Evolutionary conservation across 2,329 filamentous ascomycete genomes (phyloP).

Genomic region (Hysterium pulicare): DNA sequence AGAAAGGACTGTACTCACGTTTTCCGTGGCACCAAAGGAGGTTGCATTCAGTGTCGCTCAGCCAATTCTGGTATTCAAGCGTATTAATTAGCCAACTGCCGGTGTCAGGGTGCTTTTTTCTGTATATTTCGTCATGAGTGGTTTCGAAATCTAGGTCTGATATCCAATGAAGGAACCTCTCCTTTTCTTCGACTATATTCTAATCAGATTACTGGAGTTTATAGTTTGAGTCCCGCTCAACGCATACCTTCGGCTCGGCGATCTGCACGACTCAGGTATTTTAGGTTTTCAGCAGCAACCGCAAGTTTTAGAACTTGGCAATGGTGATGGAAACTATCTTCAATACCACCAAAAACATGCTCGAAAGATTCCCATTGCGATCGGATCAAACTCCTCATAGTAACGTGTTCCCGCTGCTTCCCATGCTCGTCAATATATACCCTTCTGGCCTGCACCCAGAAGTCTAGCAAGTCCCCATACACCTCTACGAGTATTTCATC

Average conservation of each 20-base stretch:
- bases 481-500: constrained; percentile 11
- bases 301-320: constrained; percentile 14
- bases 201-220: background rate
- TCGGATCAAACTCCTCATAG: constrained; percentile 14
- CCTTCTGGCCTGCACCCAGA: constrained; percentile 14
- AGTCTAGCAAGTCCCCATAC: constrained; percentile 16
- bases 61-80: constrained; percentile 15
- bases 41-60: constrained; percentile 6
- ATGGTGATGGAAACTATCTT: constrained; percentile 13
- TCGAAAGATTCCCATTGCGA: constrained; percentile 23
- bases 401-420: constrained; percentile 11
- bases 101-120: constrained; percentile 16
- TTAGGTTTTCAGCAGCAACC: constrained; percentile 13
- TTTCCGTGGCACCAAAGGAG: constrained; percentile 23
- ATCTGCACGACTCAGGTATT: constrained; percentile 6
- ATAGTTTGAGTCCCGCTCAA: background rate
- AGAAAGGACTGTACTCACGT: constrained; percentile 8
- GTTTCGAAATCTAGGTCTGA: constrained; percentile 18
- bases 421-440: constrained; percentile 14
- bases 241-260: constrained; percentile 1
- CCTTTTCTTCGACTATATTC: constrained; percentile 8
- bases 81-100: constrained; percentile 16
- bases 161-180: constrained; percentile 18
- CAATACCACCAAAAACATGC: constrained; percentile 13
- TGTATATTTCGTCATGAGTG: constrained; percentile 13